Evolutionary conservation across 2,329 filamentous ascomycete species (phyloP).

Genomic region (Pestalotiopsis sp.): DNA sequence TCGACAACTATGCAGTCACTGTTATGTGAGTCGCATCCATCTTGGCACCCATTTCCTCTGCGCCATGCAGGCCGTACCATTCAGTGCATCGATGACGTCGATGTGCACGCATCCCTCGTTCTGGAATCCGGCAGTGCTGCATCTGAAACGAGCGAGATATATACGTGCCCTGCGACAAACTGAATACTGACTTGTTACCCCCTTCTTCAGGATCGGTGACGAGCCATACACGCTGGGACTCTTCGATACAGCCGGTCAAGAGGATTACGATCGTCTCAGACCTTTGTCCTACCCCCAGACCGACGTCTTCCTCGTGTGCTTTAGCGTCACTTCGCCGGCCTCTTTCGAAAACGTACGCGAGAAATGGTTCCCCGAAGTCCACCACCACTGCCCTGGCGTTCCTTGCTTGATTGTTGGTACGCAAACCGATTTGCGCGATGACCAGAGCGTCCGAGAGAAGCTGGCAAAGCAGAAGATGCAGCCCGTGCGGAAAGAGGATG

Average conservation of each 20-base stretch:
- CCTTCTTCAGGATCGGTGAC: constrained; percentile 82
- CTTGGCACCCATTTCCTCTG: background rate
- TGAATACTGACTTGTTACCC: background rate
- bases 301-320: constrained; percentile 98
- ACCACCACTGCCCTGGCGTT: constrained; percentile 97
- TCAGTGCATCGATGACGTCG: background rate
- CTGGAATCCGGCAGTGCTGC: background rate
- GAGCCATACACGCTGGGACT: constrained; percentile 97
- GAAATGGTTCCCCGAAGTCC: constrained; percentile 98
- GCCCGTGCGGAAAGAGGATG: constrained; percentile 89
- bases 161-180: background rate
- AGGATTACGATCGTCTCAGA: constrained; percentile 97
- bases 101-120: background rate
- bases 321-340: constrained; percentile 94
- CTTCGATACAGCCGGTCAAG: constrained; percentile 98
- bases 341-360: constrained; percentile 99
- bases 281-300: constrained; percentile 98
- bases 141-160: background rate
- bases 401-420: constrained; percentile 98
- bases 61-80: background rate
- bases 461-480: constrained; percentile 94
- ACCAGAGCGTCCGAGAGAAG: constrained; percentile 85
- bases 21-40: constrained; percentile 79
- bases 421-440: constrained; percentile 93
- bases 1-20: constrained; percentile 99